Conservation (phyloP, 1,284 basidiomycete genomes). For the Sanguinoderma infundibulare region DNA sequence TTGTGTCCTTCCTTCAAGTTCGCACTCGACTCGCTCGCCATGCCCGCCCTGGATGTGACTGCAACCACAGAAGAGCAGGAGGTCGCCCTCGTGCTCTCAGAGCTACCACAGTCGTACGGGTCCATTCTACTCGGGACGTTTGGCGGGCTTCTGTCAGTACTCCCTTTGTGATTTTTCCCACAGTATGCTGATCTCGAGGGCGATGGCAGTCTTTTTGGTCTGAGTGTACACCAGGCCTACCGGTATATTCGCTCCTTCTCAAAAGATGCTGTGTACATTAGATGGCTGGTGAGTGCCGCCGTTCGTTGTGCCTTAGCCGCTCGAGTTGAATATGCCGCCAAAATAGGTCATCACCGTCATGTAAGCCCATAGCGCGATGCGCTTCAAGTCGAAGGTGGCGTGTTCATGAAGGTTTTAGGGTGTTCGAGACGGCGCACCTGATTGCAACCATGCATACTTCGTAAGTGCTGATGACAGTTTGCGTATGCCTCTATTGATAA, state of each 20-base stretch:
- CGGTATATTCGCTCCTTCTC: constrained; percentile 4
- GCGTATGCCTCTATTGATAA: neutral
- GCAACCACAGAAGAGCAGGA: neutral
- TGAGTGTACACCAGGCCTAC: constrained; percentile 8
- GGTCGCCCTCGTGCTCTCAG: neutral
- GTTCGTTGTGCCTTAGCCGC: neutral
- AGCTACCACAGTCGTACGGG: constrained; percentile 1
- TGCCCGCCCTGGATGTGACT: neutral
- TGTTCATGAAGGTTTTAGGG: neutral
- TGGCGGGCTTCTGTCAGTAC: constrained; percentile 6
- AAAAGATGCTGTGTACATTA: constrained; percentile 5
- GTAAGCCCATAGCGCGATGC: neutral
- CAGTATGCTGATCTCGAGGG: neutral
- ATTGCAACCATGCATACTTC: neutral
- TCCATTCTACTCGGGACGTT: constrained; percentile 7
- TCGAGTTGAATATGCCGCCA: neutral
- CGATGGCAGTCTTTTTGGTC: neutral
- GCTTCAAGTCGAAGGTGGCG: neutral
- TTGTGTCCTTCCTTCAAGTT: neutral
- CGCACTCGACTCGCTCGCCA: neutral
- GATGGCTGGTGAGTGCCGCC: constrained; percentile 4
- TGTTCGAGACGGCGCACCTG: neutral
- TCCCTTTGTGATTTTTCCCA: neutral
- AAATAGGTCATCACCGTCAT: constrained; percentile 4
- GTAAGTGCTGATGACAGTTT: neutral